These are phyloP conservation scores for Fusarium ambrosium DNA, from an alignment of 2,329 filamentous ascomycete genomes.

Conservation along the genomic window DNA sequence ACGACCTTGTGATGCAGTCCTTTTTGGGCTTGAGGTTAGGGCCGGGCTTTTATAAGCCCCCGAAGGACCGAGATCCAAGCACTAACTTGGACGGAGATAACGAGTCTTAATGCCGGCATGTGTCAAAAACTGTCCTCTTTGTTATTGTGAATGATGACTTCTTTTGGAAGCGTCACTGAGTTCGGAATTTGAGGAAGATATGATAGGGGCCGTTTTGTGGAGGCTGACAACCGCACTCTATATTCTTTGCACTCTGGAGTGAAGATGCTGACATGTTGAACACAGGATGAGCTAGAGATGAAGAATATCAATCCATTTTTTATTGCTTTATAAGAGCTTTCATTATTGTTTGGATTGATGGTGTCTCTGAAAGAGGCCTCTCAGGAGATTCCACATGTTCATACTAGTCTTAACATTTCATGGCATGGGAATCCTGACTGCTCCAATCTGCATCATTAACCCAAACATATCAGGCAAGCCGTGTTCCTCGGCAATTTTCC, in stretches of 20 bases:
- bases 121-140: neutral
- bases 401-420: rapidly evolving
- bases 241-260: no score
- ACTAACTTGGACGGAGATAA: neutral
- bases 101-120: neutral
- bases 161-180: neutral
- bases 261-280: neutral
- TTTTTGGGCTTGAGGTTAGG: neutral
- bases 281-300: neutral
- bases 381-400: no score
- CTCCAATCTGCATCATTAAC: neutral
- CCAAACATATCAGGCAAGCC: neutral
- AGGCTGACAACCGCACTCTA: no score
- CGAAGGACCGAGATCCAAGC: neutral
- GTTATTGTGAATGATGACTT: neutral
- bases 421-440: neutral
- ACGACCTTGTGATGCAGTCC: neutral
- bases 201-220: neutral
- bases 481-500: neutral
- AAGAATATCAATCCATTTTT: neutral
- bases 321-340: neutral
- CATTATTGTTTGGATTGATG: rapidly evolving
- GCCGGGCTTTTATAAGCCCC: neutral
- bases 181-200: neutral
- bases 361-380: neutral